Base-by-base conservation (phyloP, 441 rosid species). In the Gossypium gossypioides region DNA sequence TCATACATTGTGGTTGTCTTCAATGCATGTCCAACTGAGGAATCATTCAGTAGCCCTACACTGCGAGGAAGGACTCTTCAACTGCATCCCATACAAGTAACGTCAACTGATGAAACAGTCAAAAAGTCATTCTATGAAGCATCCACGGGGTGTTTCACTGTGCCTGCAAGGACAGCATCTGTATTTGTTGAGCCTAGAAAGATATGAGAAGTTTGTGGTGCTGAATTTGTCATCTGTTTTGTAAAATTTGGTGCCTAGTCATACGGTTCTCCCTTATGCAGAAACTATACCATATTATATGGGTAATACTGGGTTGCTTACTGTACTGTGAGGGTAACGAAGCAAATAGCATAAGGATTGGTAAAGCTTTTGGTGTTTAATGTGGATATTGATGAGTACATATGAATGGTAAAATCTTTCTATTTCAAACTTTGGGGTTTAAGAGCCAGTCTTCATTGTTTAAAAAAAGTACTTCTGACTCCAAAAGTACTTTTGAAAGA, bases 1-100 rank as follows among this genome's bases (percentile, higher is more conserved):
- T 88, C 92, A 0, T 82, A 79, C 83, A 82, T 91, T 69, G 89
- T 88, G 69, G 87, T 87, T 59, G 78, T 92, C 81, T 79, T 88
- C 86, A 91, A 91, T 76, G 75, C 90, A 34, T 62, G 89, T 74
- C 97, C 98, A 27, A 73, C 78, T 27, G 84, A 85, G 81, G 84
- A 84, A 71, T 86, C 90, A 58, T 83, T 91, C 71, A 22, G 74
- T 59, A 80, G 79, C 76, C 85, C 85, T 2, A 75, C 78, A 42
- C 59, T 91, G 54, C 83, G 42, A 46, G 87, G 81, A 76, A 87
- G 83, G 75, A 78, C 76, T 72, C 88, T 88, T 72, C 76, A 85
- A 76, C 76, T 95, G 57, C 99, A 95, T 79, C 97, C 95, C n/a
- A 57, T 89, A 46, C 97, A 92, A 98, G 95, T 91, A 76, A 77